phyloP scores from a whole-genome alignment of 805 yeast species.

The Saccharomycopsis synnaedendra region DNA sequence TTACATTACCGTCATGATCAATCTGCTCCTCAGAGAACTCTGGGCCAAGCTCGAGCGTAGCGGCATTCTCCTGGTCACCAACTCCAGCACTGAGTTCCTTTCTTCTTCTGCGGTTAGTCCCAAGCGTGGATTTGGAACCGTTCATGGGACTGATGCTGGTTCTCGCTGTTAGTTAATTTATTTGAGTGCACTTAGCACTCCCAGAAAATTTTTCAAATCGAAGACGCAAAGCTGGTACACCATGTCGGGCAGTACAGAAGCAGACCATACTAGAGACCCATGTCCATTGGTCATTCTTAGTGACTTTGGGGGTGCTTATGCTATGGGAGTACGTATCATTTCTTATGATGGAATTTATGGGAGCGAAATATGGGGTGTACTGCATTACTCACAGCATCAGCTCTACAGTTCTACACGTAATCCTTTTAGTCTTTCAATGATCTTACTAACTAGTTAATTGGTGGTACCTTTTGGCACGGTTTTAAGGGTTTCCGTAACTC shows the following conservation, averaged over 20 bases:
- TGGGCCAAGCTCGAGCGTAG: constrained; percentile 78
- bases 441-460: constrained; percentile 35
- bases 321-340: constrained; percentile 73
- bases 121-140: constrained; percentile 79
- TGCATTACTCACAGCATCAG: no score
- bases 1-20: constrained; percentile 69
- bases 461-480: constrained; percentile 99
- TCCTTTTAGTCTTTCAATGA: no score
- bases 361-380: not conserved
- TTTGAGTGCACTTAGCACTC: no score
- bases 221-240: not conserved
- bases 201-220: no score
- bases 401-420: no score
- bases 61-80: constrained; percentile 81
- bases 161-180: no score
- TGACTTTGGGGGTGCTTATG: constrained; percentile 98
- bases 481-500: constrained; percentile 97
- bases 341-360: not conserved
- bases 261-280: constrained; percentile 98
- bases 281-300: constrained; percentile 93
- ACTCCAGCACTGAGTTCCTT: constrained; percentile 36
- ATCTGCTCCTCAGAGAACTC: constrained; percentile 79
- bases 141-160: constrained; percentile 40
- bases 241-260: constrained; percentile 22
- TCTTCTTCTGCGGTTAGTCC: constrained; percentile 74